These are phyloP conservation scores for Opeltia flavorubescens DNA, from an alignment of 495 filamentous ascomycete genomes.

Conservation along the genomic window DNA sequence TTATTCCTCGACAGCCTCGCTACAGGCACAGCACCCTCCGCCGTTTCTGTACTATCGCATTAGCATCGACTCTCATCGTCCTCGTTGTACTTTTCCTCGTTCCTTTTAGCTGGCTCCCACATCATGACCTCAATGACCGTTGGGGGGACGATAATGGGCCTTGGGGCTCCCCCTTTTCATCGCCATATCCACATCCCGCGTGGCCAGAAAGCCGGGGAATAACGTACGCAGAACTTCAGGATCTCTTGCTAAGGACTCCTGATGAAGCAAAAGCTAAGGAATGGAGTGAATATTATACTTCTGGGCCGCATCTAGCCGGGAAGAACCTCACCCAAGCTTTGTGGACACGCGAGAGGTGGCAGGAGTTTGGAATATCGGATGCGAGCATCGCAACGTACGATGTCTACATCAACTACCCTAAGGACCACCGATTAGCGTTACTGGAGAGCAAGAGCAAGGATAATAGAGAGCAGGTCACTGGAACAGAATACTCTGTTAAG, in stretches of 20 bases:
- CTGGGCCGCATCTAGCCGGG: conserved; percentile 76
- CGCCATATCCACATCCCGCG: conserved; percentile 24
- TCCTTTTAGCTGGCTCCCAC: conserved; percentile 26
- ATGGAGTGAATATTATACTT: conserved; percentile 86
- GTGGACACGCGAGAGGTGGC: conserved; percentile 80
- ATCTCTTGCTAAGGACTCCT: conserved; percentile 58
- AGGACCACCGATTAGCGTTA: conserved; percentile 63
- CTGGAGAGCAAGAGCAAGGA: conserved; percentile 37
- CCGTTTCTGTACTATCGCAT: conserved; percentile 54
- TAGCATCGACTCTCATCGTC: conserved; percentile 41
- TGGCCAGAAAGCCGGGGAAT: conserved; percentile 37
- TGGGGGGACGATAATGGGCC: not conserved
- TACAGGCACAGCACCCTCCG: conserved; percentile 57
- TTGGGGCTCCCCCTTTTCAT: conserved; percentile 22
- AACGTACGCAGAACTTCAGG: conserved; percentile 51
- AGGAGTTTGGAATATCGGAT: conserved; percentile 64
- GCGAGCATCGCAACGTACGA: conserved; percentile 69
- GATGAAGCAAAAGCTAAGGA: conserved; percentile 52
- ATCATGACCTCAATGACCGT: conserved; percentile 21
- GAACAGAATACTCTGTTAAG: conserved; percentile 42
- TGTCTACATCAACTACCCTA: conserved; percentile 81
- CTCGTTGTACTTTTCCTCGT: conserved; percentile 48
- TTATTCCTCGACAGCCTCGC: conserved; percentile 38
- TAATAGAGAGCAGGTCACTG: conserved; percentile 10
- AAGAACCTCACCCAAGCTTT: conserved; percentile 75